phyloP scores from a whole-genome alignment of 2,329 filamentous ascomycete species.

The Xylaria sp. region DNA sequence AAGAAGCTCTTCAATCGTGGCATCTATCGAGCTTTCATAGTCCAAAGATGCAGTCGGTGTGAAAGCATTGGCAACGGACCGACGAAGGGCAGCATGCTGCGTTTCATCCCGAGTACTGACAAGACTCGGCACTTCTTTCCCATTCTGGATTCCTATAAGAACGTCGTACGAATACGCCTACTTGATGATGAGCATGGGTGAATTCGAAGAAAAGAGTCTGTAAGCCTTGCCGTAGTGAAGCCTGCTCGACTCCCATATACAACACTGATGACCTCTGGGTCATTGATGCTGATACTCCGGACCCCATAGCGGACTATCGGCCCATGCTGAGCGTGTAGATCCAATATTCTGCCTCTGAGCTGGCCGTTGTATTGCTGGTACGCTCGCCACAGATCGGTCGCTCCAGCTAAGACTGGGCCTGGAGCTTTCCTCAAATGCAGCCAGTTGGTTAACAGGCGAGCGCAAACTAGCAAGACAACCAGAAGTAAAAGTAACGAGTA shows the following conservation, averaged over 20 bases:
- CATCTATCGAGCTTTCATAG: slow-evolving; percentile 44
- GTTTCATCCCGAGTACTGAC: slow-evolving; percentile 42
- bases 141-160: slow-evolving; percentile 40
- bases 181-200: not conserved
- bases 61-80: slow-evolving; percentile 44
- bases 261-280: slow-evolving; percentile 42
- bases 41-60: slow-evolving; percentile 40
- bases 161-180: slow-evolving; percentile 45
- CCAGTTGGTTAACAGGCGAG: not conserved
- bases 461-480: not conserved
- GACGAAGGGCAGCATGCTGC: slow-evolving; percentile 41
- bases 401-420: slow-evolving; percentile 39
- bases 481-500: not conserved
- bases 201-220: not conserved
- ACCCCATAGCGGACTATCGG: slow-evolving; percentile 44
- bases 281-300: slow-evolving; percentile 42
- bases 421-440: slow-evolving; percentile 35
- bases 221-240: slow-evolving; percentile 39
- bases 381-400: slow-evolving; percentile 43
- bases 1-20: slow-evolving; percentile 40
- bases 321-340: slow-evolving; percentile 39
- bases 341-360: slow-evolving; percentile 19
- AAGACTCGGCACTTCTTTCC: slow-evolving; percentile 44
- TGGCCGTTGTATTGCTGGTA: slow-evolving; percentile 43
- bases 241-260: slow-evolving; percentile 44